Conservation (phyloP, 257 asterid species). For the Ehretia macrophylla region DNA sequence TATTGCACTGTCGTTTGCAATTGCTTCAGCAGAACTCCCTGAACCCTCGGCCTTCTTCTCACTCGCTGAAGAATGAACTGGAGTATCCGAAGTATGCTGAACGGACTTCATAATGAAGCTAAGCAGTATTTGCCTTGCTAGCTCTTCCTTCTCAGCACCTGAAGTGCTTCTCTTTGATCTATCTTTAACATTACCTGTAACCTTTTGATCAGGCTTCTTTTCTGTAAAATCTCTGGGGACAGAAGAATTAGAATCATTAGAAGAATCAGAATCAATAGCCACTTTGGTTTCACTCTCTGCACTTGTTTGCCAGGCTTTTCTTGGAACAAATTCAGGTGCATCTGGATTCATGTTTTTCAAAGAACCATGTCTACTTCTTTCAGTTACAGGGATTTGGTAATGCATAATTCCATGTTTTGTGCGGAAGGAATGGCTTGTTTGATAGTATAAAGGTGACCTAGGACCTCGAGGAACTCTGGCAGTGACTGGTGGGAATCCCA, state of each 20-base stretch:
- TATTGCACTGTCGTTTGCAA: slow-evolving; percentile 70
- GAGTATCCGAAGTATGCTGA: slow-evolving; percentile 57
- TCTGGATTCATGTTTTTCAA: slow-evolving; percentile 85
- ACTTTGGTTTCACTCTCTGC: slow-evolving; percentile 39
- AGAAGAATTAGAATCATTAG: slow-evolving; percentile 31
- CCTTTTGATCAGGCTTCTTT: slow-evolving; percentile 41
- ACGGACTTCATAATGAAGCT: slow-evolving; percentile 94
- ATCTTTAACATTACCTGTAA: slow-evolving; percentile 28
- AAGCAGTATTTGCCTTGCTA: slow-evolving; percentile 86
- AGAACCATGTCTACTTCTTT: slow-evolving; percentile 35
- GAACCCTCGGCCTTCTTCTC: slow-evolving; percentile 48
- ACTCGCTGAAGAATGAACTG: slow-evolving; percentile 26
- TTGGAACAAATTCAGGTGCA: slow-evolving; percentile 91
- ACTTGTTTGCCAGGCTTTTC: slow-evolving; percentile 48
- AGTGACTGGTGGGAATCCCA: slow-evolving; percentile 70
- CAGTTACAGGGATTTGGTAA: slow-evolving; percentile 47
- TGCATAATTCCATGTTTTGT: slow-evolving; percentile 48
- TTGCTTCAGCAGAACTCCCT: slow-evolving; percentile 61
- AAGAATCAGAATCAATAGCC: slow-evolving; percentile 35
- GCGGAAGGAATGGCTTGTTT: slow-evolving; percentile 48
- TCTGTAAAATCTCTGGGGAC: slow-evolving; percentile 28
- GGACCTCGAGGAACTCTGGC: slow-evolving; percentile 94
- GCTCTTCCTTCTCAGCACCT: slow-evolving; percentile 76
- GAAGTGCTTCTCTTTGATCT: slow-evolving; percentile 44
- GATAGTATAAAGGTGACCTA: slow-evolving; percentile 74